These are phyloP conservation scores for Fusarium penzigii DNA, from an alignment of 2,329 filamentous ascomycete genomes.

Conservation along the genomic window DNA sequence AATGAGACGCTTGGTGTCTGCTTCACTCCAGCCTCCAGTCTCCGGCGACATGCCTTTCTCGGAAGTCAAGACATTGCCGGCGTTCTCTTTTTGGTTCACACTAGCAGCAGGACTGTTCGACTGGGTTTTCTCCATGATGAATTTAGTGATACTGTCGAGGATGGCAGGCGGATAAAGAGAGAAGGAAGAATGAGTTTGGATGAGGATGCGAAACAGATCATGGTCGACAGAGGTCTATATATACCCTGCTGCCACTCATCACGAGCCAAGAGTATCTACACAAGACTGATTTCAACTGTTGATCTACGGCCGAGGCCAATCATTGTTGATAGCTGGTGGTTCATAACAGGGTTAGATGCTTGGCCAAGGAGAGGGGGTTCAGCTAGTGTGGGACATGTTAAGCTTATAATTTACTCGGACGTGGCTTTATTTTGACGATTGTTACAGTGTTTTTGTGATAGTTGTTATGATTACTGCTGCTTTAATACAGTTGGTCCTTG, in stretches of 20 bases:
- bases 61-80: neutral
- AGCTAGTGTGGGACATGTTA: neutral
- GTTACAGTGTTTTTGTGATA: neutral
- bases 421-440: no score
- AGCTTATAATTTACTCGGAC: neutral
- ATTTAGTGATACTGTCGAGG: neutral
- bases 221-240: neutral
- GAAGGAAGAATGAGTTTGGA: no score
- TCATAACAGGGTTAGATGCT: neutral
- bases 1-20: conserved; percentile 1
- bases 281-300: neutral
- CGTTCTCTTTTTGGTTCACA: neutral
- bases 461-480: neutral
- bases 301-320: neutral
- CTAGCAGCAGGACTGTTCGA: neutral
- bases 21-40: neutral
- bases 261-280: neutral
- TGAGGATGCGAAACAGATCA: no score
- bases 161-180: no score
- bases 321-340: neutral
- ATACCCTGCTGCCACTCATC: neutral
- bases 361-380: neutral
- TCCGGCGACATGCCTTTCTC: neutral
- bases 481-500: no score
- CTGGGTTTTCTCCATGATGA: neutral